Base-by-base conservation (phyloP, 352 stramenopile genomes). In the Pythium dissotocum region DNA sequence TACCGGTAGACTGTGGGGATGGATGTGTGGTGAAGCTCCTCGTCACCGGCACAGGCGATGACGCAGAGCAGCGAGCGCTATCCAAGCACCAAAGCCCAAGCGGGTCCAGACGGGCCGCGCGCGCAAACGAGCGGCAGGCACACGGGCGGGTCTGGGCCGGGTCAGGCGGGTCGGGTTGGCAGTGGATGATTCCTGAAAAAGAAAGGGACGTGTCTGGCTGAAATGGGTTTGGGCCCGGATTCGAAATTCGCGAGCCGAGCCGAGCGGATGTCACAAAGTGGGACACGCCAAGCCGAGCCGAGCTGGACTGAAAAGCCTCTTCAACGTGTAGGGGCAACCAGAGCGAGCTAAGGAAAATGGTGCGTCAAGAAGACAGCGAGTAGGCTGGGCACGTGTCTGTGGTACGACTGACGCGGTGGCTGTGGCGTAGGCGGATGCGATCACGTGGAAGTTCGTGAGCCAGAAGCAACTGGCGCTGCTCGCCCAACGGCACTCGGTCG, bases 391-490 rank as follows among this genome's bases (percentile, higher is more conserved):
- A 30, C 28, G 28, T 30, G 28, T 30, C 28, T 30, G 28, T 30
- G 28, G 7, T 26, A 26, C 18, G 28, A 26, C 18, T 8, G 30
- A 24, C 16, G 40, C 35, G 33, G 33, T 51, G 33, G 28, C 16
- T n/a, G 32, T 51, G 56, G 32, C 33, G 33, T 49, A 74, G 68
- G 54, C 68, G n/a, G 81, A 90, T 33, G 63, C 81, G 46, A 81
- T 90, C 58, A 80, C 87, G 72, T 91, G 80, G 80, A 88, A 77
- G 57, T 64, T 77, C 58, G 77, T 77, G 61, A 80, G 49, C 14
- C 70, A 87, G 57, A 46, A 61, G 35, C 72, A 88, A 12, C 59
- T 89, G 57, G 69, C 58, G 64, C 55, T 58, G 12, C 67, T 91
- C 28, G 74, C 70, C 14, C 72, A 61, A 21, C 69, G 64, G 55